A percentile compares a stretch with the other conserved stretches of the same genome.
Evolutionary conservation across 2,329 filamentous ascomycete species (phyloP).

Genomic region (Ophiostoma piceae): DNA sequence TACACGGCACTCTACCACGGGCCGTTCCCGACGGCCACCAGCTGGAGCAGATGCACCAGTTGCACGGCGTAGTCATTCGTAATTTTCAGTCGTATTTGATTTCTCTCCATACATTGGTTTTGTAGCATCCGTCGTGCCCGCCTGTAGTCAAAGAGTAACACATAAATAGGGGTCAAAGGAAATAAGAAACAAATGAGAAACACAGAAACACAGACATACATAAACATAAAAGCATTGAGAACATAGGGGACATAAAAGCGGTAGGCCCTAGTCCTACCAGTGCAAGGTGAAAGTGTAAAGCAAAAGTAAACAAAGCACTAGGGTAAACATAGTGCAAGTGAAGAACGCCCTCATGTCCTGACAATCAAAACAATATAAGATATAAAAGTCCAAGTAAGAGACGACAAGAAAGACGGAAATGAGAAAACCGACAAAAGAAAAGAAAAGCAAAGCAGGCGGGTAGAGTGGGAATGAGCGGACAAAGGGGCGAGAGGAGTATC

Average conservation of each 20-base stretch:
- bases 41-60: no score
- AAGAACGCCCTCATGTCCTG: slow-evolving; percentile 16
- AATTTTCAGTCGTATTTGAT: background rate
- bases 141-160: background rate
- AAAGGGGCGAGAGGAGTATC: background rate
- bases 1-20: background rate
- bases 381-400: background rate
- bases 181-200: background rate
- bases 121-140: background rate
- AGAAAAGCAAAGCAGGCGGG: background rate
- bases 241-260: background rate
- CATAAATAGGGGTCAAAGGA: background rate
- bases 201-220: background rate
- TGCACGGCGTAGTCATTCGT: background rate
- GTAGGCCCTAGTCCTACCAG: slow-evolving; percentile 17
- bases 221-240: background rate
- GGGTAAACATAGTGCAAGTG: background rate
- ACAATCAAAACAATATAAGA: slow-evolving; percentile 12
- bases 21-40: background rate
- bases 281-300: background rate
- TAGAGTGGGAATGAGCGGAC: background rate
- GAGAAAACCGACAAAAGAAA: slow-evolving; percentile 12
- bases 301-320: background rate
- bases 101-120: background rate
- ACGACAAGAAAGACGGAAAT: background rate